These are phyloP conservation scores for Ceratocystis alfenasii DNA, from an alignment of 2,329 filamentous ascomycete genomes.

Conservation along the genomic window DNA sequence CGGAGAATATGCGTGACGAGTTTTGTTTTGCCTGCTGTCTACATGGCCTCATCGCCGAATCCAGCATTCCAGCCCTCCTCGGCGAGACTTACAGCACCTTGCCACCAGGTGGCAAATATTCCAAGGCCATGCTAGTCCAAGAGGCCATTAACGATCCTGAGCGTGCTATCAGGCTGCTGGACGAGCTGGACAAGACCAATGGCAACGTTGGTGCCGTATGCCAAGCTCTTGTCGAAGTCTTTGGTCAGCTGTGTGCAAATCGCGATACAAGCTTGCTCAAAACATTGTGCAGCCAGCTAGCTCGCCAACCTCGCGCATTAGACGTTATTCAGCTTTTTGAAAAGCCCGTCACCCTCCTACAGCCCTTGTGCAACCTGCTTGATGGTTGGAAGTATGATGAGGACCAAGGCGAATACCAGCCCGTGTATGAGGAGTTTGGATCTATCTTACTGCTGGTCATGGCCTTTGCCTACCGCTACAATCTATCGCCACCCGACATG, in stretches of 20 bases:
- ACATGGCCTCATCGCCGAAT: conserved; percentile 69
- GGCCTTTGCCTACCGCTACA: conserved; percentile 65
- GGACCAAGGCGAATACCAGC: conserved; percentile 73
- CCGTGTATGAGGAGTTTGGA: conserved; percentile 76
- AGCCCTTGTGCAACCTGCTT: conserved; percentile 61
- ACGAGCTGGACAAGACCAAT: conserved; percentile 78
- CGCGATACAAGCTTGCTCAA: conserved; percentile 76
- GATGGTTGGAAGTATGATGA: conserved; percentile 74
- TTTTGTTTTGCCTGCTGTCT: conserved; percentile 86
- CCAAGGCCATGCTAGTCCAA: conserved; percentile 64
- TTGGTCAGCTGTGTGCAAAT: conserved; percentile 55
- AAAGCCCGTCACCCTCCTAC: conserved; percentile 55
- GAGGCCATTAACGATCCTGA: conserved; percentile 69
- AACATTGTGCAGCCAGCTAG: conserved; percentile 58
- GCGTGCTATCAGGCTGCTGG: conserved; percentile 61
- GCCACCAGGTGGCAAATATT: conserved; percentile 60
- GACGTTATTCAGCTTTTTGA: conserved; percentile 69
- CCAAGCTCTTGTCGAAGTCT: conserved; percentile 60
- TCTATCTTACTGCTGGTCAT: conserved; percentile 61
- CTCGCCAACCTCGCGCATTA: conserved; percentile 56
- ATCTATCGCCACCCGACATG: conserved; percentile 51
- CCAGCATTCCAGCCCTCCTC: conserved; percentile 65
- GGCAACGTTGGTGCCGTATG: conserved; percentile 82
- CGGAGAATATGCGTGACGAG: conserved; percentile 50
- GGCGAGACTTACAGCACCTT: conserved; percentile 74